phyloP scores from a whole-genome alignment of 2,329 filamentous ascomycete species.

The Cercospora sp. region DNA sequence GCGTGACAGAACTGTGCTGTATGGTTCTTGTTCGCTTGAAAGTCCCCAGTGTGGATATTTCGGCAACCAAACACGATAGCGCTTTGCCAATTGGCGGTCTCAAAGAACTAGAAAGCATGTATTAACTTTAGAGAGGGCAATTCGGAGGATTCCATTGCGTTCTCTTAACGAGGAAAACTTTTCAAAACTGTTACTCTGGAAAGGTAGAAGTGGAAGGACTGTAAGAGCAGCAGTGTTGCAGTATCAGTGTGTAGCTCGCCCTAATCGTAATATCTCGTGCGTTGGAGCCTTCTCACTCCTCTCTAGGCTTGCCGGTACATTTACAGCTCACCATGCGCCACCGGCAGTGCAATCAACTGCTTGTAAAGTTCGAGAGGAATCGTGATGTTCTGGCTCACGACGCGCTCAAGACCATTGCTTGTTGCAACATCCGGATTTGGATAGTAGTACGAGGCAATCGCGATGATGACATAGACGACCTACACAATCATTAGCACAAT shows the following conservation, averaged over 20 bases:
- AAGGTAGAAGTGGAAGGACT: not conserved
- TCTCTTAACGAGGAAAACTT: not conserved
- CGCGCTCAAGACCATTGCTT: conserved; percentile 20
- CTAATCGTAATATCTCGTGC: not conserved
- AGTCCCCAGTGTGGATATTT: not conserved
- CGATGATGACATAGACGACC: conserved; percentile 64
- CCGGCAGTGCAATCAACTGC: conserved; percentile 19
- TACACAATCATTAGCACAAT: conserved; percentile 6
- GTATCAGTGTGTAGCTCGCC: not conserved
- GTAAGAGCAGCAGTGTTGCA: not conserved
- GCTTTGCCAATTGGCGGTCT: not conserved
- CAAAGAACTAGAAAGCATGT: not conserved
- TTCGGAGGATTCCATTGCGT: not conserved
- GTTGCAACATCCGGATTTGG: conserved; percentile 49
- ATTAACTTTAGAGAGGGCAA: not conserved
- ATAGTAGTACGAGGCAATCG: conserved; percentile 62
- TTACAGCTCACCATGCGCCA: conserved; percentile 8
- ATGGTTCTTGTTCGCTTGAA: not conserved
- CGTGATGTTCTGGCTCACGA: conserved; percentile 19
- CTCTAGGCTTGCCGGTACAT: not conserved
- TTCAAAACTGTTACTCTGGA: not conserved
- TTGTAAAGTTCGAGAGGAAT: conserved; percentile 25
- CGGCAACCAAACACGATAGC: not conserved
- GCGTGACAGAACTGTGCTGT: not conserved
- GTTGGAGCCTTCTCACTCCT: not conserved